Evolutionary conservation across 2,329 filamentous ascomycete genomes (phyloP).

Genomic region (Phymatotrichopsis omnivora): DNA sequence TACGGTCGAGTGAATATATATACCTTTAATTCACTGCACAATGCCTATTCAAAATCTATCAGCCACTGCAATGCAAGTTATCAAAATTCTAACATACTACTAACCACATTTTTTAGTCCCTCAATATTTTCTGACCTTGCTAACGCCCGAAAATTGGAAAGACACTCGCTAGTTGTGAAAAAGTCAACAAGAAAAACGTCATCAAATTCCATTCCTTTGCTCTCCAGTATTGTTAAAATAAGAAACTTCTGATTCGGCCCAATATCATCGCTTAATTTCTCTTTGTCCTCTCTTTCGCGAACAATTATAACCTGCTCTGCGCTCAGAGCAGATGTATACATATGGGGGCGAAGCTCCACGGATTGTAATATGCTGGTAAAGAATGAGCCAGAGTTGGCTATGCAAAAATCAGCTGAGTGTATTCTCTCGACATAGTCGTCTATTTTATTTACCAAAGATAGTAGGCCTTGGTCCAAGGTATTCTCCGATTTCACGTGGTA

Average conservation of each 20-base stretch:
- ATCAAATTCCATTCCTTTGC: conserved; percentile 36
- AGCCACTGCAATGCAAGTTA: too few relatives aligned
- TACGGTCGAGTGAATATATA: not conserved
- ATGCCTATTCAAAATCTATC: too few relatives aligned
- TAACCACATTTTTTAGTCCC: too few relatives aligned
- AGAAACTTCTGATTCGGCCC: too few relatives aligned
- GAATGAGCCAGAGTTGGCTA: too few relatives aligned
- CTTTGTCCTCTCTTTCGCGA: conserved; percentile 31
- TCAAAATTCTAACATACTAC: too few relatives aligned
- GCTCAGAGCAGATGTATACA: too few relatives aligned
- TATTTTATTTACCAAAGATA: conserved; percentile 22
- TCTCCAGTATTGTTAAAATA: conserved; percentile 33
- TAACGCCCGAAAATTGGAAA: not conserved
- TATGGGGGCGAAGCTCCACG: too few relatives aligned
- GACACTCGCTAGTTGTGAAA: conserved; percentile 20
- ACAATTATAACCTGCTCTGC: conserved; percentile 36
- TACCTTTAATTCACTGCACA: conserved; percentile 23
- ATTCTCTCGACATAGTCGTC: too few relatives aligned
- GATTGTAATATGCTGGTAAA: too few relatives aligned
- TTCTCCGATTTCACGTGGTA: conserved; percentile 21
- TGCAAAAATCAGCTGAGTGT: too few relatives aligned
- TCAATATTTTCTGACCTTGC: too few relatives aligned
- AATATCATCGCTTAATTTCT: conserved; percentile 28
- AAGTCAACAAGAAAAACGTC: conserved; percentile 28
- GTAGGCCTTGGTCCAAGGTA: conserved; percentile 18